Evolutionary conservation across 352 stramenopile genomes (phyloP).

Genomic region (Pythium aphanidermatum): DNA sequence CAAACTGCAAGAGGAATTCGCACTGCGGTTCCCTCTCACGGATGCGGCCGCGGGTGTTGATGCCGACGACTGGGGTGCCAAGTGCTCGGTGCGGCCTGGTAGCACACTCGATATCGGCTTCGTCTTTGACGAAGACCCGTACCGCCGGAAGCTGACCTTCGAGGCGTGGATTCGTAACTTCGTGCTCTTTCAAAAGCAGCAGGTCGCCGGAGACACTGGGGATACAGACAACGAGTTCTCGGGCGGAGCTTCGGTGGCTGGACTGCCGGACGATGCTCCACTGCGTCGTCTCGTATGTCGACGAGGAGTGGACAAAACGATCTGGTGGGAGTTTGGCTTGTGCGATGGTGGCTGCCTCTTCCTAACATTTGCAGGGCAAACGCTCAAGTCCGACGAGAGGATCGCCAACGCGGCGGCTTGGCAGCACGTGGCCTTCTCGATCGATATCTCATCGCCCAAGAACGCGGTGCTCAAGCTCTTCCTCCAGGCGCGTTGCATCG

Average conservation of each 20-base stretch:
- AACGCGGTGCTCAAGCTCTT: constrained; percentile 52
- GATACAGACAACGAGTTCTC: background rate
- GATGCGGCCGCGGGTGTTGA: background rate
- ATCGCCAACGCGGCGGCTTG: constrained; percentile 36
- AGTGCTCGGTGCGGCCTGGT: constrained; percentile 41
- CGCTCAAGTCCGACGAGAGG: constrained; percentile 34
- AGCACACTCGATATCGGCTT: constrained; percentile 65
- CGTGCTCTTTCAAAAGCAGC: constrained; percentile 29
- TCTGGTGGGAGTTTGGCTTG: constrained; percentile 42
- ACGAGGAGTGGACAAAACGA: constrained; percentile 5
- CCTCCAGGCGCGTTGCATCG: constrained; percentile 49
- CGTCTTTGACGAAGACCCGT: constrained; percentile 75
- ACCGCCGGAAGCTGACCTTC: constrained; percentile 69
- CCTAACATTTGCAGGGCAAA: constrained; percentile 38
- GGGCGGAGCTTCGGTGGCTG: too few relatives aligned
- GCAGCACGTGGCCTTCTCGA: constrained; percentile 66
- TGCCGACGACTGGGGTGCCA: constrained; percentile 33
- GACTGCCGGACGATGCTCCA: constrained; percentile 5
- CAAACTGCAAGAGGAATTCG: constrained; percentile 67
- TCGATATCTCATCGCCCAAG: constrained; percentile 49
- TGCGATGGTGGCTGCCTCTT: constrained; percentile 38
- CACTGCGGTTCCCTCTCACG: constrained; percentile 40
- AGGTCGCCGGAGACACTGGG: constrained; percentile 22
- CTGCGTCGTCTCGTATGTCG: constrained; percentile 11
- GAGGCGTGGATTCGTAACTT: constrained; percentile 73